phyloP scores from a whole-genome alignment of 1,139 yeast species.

The Kodamaea anthophila region DNA sequence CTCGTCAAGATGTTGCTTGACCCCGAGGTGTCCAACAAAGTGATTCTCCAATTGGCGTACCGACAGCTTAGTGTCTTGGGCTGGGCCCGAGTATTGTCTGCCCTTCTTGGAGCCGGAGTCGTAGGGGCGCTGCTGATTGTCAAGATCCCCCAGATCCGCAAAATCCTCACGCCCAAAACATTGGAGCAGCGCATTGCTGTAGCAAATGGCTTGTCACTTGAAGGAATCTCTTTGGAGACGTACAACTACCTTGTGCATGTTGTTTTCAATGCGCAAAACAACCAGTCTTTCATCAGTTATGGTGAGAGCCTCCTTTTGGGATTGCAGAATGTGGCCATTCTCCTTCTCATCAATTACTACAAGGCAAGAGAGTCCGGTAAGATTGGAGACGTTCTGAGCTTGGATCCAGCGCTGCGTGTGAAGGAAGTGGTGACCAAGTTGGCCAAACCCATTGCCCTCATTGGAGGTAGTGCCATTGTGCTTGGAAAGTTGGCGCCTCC shows the following conservation, averaged over 20 bases:
- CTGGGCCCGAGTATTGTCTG: conserved; percentile 29
- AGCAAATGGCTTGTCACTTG: conserved; percentile 35
- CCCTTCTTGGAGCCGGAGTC: conserved; percentile 29
- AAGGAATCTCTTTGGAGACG: conserved; percentile 34
- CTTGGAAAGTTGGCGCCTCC: conserved; percentile 31
- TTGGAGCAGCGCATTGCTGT: conserved; percentile 25
- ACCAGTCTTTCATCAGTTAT: conserved; percentile 33
- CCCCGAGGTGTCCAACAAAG: conserved; percentile 36
- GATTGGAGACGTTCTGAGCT: conserved; percentile 10
- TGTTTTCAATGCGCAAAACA: conserved; percentile 32
- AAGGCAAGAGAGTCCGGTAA: conserved; percentile 19
- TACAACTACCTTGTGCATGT: conserved; percentile 37
- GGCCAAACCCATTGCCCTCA: conserved; percentile 22
- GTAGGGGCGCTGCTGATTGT: conserved; percentile 39
- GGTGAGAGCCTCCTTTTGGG: conserved; percentile 41
- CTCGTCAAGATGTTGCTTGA: conserved; percentile 31
- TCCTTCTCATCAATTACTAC: conserved; percentile 34
- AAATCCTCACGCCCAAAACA: conserved; percentile 27
- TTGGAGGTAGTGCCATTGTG: conserved; percentile 24
- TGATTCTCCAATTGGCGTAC: conserved; percentile 35
- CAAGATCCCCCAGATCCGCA: conserved; percentile 39
- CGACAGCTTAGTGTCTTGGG: conserved; percentile 34
- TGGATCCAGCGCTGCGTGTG: conserved; percentile 13
- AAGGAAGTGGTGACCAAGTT: conserved; percentile 4
- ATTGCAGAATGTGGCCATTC: conserved; percentile 33